Conservation (phyloP, 2,329 filamentous ascomycete species). For the Sphaerulina vaccinii region DNA sequence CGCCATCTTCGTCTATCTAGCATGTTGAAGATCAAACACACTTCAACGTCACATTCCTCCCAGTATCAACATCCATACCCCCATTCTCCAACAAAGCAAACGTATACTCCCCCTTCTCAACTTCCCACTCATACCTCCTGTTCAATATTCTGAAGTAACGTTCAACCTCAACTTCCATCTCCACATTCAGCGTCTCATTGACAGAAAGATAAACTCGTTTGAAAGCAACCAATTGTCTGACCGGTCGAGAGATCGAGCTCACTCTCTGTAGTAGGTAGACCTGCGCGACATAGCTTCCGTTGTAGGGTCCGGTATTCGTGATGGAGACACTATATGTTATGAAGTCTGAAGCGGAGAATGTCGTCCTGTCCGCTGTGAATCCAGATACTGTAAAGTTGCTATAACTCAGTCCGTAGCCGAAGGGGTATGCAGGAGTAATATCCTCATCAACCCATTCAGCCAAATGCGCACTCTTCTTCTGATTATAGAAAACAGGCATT, state of each 20-base stretch:
- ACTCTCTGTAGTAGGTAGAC: slow-evolving; percentile 45
- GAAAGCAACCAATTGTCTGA: slow-evolving; percentile 48
- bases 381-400: slow-evolving; percentile 7
- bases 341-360: slow-evolving; percentile 12
- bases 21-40: slow-evolving; percentile 39
- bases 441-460: slow-evolving; percentile 12
- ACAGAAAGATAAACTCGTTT: slow-evolving; percentile 41
- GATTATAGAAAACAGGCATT: slow-evolving; percentile 21
- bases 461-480: slow-evolving; percentile 10
- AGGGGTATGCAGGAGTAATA: slow-evolving; percentile 15
- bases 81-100: slow-evolving; percentile 21
- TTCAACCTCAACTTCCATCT: slow-evolving; percentile 43
- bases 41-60: slow-evolving; percentile 42
- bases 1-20: too few relatives aligned
- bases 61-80: slow-evolving; percentile 35
- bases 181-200: slow-evolving; percentile 35
- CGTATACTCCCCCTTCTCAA: slow-evolving; percentile 42
- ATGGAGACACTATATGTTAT: slow-evolving; percentile 41
- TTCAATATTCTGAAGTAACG: slow-evolving; percentile 47
- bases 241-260: slow-evolving; percentile 44
- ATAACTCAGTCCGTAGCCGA: slow-evolving; percentile 18
- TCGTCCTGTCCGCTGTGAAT: background rate
- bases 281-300: slow-evolving; percentile 44
- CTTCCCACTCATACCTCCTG: slow-evolving; percentile 44
- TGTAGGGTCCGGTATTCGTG: slow-evolving; percentile 37